Conservation (phyloP, 179 eudicot genomes). For the Beta corolliflora region DNA sequence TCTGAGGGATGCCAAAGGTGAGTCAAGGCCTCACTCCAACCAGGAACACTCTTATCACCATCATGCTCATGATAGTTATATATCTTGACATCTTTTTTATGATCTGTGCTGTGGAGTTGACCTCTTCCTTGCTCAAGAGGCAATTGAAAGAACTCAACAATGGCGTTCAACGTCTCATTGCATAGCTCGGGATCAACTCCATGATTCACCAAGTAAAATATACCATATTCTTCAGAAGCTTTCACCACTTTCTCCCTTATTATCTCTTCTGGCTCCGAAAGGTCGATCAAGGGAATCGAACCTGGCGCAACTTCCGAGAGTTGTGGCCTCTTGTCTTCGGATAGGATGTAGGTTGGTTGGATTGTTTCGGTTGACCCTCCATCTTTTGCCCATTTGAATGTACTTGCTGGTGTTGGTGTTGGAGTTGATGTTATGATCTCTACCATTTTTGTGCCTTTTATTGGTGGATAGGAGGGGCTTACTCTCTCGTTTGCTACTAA, state of each 20-base stretch:
- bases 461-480: too few relatives aligned
- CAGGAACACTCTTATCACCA: constrained; percentile 10
- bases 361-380: neutral
- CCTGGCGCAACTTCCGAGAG: neutral
- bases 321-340: constrained; percentile 4
- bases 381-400: constrained; percentile 20
- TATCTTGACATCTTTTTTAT: neutral
- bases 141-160: constrained; percentile 10
- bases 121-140: constrained; percentile 11
- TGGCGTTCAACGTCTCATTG: neutral
- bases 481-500: too few relatives aligned
- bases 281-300: constrained; percentile 13
- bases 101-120: neutral
- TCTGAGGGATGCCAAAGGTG: constrained; percentile 18
- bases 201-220: constrained; percentile 15
- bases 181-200: constrained; percentile 1
- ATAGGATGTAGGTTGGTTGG: constrained; percentile 11
- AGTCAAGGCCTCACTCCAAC: constrained; percentile 16
- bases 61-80: neutral
- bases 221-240: constrained; percentile 8
- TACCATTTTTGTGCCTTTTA: neutral
- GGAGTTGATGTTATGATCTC: neutral
- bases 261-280: neutral
- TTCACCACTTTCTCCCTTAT: neutral
- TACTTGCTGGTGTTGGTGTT: neutral